Base-by-base conservation (phyloP, 768 basidiomycete genomes). In the Fistulinella prunicolor region DNA sequence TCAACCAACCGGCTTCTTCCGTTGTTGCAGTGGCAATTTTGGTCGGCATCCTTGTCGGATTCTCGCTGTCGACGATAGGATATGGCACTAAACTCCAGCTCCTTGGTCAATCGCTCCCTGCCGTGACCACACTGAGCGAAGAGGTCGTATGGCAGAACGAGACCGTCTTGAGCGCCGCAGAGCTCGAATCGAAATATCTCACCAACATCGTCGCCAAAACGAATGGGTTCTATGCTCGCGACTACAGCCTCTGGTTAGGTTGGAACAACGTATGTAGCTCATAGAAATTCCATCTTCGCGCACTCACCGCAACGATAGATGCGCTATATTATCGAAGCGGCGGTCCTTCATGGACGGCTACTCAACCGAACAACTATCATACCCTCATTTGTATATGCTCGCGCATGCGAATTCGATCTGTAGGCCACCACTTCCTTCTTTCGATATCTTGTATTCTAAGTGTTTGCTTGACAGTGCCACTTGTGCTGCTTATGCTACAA, bases 251-350 rank as follows among this genome's bases (percentile, higher is more conserved):
- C 7, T 75, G 74, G 53, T 59, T 78, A n/a, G 77, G 75, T 13
- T 78, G 73, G 73, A 77, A 77, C 44, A 78, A 77, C 49, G 74
- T 77, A 36, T 21, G 50, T 48, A 7, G 17, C 17, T 10, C 42
- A 1, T 30, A 5, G 13, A 2, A 1, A 1, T 9, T 19, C 21
- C 14, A 14, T 26, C 13, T 23, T n/a, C 6, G 1, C 23, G 0
- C 13, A 10, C 38, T 55, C 28, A 49, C 6, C 17, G 17, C n/a
- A 1, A 16, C 19, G 14, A 6, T 29, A 75, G 75, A 66, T 78
- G 68, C 70, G 77, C 14, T 77, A 78, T 46, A 78, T 77, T 47
- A 70, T 77, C 35, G 75, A 77, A 51, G 56, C 74, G 1, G 65
- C 73, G 2, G 42, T 78, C 17, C 55, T 73, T 14, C 77, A 77